Evolutionary conservation across 306 rosid genomes (phyloP).

Genomic region (Vigna reflexopilosa): DNA sequence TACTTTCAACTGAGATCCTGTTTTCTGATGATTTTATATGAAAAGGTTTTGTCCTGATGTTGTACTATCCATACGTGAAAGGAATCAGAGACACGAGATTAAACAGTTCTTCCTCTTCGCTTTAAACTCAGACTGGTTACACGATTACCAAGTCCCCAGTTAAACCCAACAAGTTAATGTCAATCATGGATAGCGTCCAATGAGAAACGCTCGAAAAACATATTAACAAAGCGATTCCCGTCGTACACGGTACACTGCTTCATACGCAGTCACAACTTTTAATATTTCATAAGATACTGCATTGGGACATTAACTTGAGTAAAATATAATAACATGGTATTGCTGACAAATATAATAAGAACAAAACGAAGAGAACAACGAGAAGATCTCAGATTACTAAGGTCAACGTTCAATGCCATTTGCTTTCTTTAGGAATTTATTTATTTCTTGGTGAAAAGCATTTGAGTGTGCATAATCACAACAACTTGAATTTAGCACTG

Average conservation of each 20-base stretch:
- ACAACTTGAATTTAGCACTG: constrained; percentile 6
- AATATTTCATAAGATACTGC: background rate
- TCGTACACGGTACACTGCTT: constrained; percentile 25
- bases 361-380: constrained; percentile 30
- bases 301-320: constrained; percentile 8
- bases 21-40: constrained; percentile 4
- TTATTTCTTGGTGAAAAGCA: background rate
- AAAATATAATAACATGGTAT: background rate
- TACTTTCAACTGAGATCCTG: constrained; percentile 1
- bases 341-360: constrained; percentile 31
- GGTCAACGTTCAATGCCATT: constrained; percentile 11
- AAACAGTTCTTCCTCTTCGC: background rate
- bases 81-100: constrained; percentile 19
- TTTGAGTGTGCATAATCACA: background rate
- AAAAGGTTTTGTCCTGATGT: constrained; percentile 1
- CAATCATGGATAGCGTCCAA: constrained; percentile 33
- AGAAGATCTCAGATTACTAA: background rate
- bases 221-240: constrained; percentile 23
- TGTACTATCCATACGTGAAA: background rate
- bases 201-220: constrained; percentile 34
- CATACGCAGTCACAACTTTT: constrained; percentile 12
- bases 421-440: background rate
- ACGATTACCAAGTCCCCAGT: constrained; percentile 21
- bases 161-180: background rate
- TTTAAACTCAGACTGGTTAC: constrained; percentile 4